Evolutionary conservation across 441 rosid genomes (phyloP).

Genomic region (Syzygium malaccense): DNA sequence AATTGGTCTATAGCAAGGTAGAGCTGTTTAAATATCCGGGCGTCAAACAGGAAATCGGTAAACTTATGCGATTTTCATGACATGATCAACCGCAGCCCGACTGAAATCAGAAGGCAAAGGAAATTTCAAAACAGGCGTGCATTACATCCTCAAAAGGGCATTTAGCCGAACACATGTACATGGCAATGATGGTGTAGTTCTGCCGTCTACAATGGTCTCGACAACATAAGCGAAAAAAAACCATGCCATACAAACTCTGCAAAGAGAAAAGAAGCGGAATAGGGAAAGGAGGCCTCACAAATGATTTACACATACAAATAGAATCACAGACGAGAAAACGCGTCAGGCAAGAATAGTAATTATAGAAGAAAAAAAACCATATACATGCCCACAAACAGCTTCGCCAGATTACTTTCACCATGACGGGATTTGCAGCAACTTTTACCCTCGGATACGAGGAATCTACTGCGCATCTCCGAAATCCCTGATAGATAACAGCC

Average conservation of each 20-base stretch:
- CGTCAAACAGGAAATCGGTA: background rate
- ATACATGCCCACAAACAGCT: conserved; percentile 7
- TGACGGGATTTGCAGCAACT: background rate
- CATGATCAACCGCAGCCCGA: background rate
- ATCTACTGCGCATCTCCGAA: conserved; percentile 14
- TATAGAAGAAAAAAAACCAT: background rate
- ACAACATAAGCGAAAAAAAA: background rate
- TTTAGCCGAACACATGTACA: background rate
- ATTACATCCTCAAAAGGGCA: background rate
- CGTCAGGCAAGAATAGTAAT: conserved; percentile 21
- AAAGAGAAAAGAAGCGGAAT: background rate
- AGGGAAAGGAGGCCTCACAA: background rate
- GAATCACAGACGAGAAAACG: conserved; percentile 21
- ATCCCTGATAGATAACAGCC: conserved; percentile 54
- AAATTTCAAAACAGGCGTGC: background rate
- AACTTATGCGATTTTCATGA: background rate
- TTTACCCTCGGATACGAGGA: background rate
- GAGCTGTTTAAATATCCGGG: background rate
- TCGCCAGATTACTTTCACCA: background rate
- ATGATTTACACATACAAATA: conserved; percentile 30
- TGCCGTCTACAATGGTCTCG: background rate
- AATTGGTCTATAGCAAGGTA: background rate
- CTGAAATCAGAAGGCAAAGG: background rate
- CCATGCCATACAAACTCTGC: conserved; percentile 7
- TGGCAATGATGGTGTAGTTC: background rate